A percentile compares a stretch with the other conserved stretches of the same genome.
phyloP scores from a whole-genome alignment of 331 rosid genomes.

The Quercus tomentella region DNA sequence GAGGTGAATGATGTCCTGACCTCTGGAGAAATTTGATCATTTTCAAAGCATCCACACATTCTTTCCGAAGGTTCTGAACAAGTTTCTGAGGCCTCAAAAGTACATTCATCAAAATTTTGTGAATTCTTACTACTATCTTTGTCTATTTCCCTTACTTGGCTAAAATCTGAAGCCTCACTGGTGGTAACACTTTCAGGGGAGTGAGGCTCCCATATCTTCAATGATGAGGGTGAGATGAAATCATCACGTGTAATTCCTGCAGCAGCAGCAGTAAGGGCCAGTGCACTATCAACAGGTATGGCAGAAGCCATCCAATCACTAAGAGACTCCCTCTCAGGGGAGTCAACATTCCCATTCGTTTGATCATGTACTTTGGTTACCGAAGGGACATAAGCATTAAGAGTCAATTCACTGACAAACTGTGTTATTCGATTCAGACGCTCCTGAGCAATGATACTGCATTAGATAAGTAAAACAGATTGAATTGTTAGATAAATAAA shows the following conservation, averaged over 20 bases:
- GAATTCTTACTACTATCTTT: conserved; percentile 48
- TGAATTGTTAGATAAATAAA: conserved; percentile 17
- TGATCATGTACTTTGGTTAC: conserved; percentile 43
- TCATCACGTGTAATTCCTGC: conserved; percentile 70
- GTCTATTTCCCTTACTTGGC: conserved; percentile 50
- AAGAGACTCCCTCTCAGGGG: conserved; percentile 39
- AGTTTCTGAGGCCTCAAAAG: conserved; percentile 43
- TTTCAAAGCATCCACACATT: conserved; percentile 40
- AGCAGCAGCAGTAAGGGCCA: conserved; percentile 71
- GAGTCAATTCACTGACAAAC: conserved; percentile 57
- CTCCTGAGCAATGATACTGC: conserved; percentile 94
- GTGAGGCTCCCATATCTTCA: conserved; percentile 49
- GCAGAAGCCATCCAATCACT: conserved; percentile 77
- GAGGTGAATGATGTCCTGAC: conserved; percentile 37
- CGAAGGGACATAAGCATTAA: conserved; percentile 42
- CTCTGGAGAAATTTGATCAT: conserved; percentile 55
- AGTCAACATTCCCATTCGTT: conserved; percentile 35
- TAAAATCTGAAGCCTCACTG: conserved; percentile 62
- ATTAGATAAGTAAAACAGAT: conserved; percentile 38
- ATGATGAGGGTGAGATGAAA: conserved; percentile 40
- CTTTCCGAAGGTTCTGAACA: conserved; percentile 41
- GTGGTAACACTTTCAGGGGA: conserved; percentile 60
- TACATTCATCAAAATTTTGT: conserved; percentile 40
- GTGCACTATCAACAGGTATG: conserved; percentile 71
- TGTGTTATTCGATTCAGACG: conserved; percentile 85